A percentile compares a stretch with the other conserved stretches of the same genome.
Evolutionary conservation across 2,329 filamentous ascomycete genomes (phyloP).

Genomic region (Ophiocordyceps australis): DNA sequence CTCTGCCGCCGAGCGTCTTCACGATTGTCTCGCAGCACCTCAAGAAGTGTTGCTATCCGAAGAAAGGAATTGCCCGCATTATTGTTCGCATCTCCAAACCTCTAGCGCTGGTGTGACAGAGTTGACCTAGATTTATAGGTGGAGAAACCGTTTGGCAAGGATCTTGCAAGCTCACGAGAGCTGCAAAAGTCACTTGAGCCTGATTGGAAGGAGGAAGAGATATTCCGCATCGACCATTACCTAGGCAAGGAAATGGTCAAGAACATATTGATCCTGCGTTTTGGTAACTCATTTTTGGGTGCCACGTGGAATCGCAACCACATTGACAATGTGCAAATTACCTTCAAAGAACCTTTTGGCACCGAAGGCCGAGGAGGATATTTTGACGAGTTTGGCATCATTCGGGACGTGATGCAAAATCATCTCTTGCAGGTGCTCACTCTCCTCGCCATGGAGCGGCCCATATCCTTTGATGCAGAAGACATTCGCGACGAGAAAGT

Average conservation of each 20-base stretch:
- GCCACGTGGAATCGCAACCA: conserved; percentile 98
- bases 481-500: conserved; percentile 99
- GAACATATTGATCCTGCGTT: conserved; percentile 95
- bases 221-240: conserved; percentile 99
- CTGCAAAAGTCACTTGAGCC: conserved; percentile 88
- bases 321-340: conserved; percentile 98
- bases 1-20: conserved; percentile 91
- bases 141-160: conserved; percentile 98
- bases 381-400: conserved; percentile 98
- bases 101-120: conserved; percentile 2
- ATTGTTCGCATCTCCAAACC: conserved; percentile 48
- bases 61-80: conserved; percentile 76
- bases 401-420: conserved; percentile 99
- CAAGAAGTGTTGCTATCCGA: conserved; percentile 93
- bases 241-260: conserved; percentile 99
- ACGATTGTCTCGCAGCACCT: conserved; percentile 93
- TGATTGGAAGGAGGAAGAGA: conserved; percentile 97
- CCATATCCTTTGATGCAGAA: conserved; percentile 94
- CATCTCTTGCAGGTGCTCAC: conserved; percentile 94
- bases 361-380: conserved; percentile 96
- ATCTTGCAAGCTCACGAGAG: conserved; percentile 82
- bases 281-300: conserved; percentile 96
- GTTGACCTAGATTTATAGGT: conserved; percentile 36
- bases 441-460: conserved; percentile 91
- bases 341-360: conserved; percentile 98